Evolutionary conservation across 257 asterid genomes (phyloP), one percentile per base, ranked within the genome.

Genomic region (Verbascum thapsus): DNA sequence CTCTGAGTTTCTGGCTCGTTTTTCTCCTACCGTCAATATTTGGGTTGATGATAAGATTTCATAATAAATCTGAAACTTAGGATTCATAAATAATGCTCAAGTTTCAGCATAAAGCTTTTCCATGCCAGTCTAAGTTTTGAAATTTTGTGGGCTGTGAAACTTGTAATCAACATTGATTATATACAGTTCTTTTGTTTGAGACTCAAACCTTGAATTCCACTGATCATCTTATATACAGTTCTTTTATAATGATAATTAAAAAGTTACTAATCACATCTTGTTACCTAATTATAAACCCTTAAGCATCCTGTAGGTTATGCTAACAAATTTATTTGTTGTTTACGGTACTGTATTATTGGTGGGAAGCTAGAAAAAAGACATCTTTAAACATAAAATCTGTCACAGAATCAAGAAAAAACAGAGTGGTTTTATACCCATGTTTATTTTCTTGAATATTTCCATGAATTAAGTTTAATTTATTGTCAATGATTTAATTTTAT

Each of bases 381-480:
- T 26, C 32, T 26, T 26, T 26, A 26, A 26, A 26, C 32, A 26
- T 26, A 26, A 26, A 26, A 5, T 26, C 32, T 5, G 5, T 26
- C 32, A 26, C 32, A 26, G 32, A 26, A 26, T 26, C 3, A n/a
- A n/a, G n/a, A n/a, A n/a, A n/a, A 26, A 26, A 26, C 32, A 26
- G 32, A 26, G 32, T 26, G 2, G 3, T 26, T 2, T 26, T 26
- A 5, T 5, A 18, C 43, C 9, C 10, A 7, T 35, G 40, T 53
- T 26, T 39, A 22, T 38, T 43, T 22, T 11, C 23, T 17, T 39
- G 32, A 10, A 9, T 3, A 55, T 16, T 10, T 39, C 12, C 13
- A 11, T 20, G n/a, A n/a, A n/a, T n/a, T n/a, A n/a, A n/a, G n/a
- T n/a, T n/a, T 38, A 35, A 6, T 64, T 52, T 11, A 66, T 66